Conservation (phyloP, 306 rosid species). For the Arachis stenosperma region DNA sequence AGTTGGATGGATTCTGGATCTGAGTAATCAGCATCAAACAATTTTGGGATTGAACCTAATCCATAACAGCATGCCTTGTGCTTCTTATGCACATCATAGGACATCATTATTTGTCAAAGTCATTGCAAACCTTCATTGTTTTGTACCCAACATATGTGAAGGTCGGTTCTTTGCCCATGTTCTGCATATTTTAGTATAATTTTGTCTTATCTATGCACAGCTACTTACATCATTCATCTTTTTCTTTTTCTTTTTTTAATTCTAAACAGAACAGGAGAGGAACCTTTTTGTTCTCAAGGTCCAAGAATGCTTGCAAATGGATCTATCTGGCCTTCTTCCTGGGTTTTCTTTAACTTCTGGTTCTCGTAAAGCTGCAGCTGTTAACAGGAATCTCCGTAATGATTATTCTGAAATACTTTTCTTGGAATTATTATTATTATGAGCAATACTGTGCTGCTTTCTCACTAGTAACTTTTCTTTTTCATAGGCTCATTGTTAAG, state of each 20-base stretch:
- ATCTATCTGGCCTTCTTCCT: constrained; percentile 51
- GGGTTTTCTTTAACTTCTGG: constrained; percentile 58
- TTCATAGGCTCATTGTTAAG: constrained; percentile 73
- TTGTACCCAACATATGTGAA: constrained; percentile 87
- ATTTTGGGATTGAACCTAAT: constrained; percentile 60
- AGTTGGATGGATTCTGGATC: constrained; percentile 76
- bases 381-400: constrained; percentile 72
- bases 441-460: constrained; percentile 22
- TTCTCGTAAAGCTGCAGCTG: constrained; percentile 53
- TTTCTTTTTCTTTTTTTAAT: constrained; percentile 7
- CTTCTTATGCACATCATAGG: constrained; percentile 86
- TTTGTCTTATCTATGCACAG: constrained; percentile 15
- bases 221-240: constrained; percentile 32
- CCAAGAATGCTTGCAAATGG: constrained; percentile 68
- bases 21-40: constrained; percentile 41
- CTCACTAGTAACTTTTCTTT: constrained; percentile 37
- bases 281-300: constrained; percentile 66
- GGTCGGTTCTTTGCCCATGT: constrained; percentile 57
- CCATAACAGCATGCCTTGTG: constrained; percentile 60
- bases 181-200: constrained; percentile 23
- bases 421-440: background rate
- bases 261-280: constrained; percentile 86
- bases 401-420: constrained; percentile 19
- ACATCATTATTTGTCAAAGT: constrained; percentile 91
- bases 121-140: constrained; percentile 98